Conservation (phyloP, 2,329 filamentous ascomycete species). For the Thermothelomyces thermophilus region DNA sequence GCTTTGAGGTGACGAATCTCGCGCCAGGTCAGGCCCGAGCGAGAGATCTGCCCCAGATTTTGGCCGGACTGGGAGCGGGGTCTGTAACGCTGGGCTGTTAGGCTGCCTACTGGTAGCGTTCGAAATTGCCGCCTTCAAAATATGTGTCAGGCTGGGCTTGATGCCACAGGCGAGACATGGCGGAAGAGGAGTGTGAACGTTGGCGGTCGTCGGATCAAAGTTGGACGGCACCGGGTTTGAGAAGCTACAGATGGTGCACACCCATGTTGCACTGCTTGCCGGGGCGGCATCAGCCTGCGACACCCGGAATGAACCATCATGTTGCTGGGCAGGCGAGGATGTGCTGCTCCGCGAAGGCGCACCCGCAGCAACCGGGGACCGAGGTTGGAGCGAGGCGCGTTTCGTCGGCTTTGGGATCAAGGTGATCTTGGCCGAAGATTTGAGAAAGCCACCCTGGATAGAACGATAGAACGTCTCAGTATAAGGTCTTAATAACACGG, state of each 20-base stretch:
- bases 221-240: constrained; percentile 90
- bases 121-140: constrained; percentile 80
- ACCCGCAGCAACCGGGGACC: constrained; percentile 42
- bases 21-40: constrained; percentile 9
- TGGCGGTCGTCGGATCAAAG: constrained; percentile 80
- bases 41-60: constrained; percentile 17
- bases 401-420: constrained; percentile 75
- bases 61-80: constrained; percentile 30
- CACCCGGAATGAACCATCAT: constrained; percentile 38
- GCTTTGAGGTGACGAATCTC: constrained; percentile 14
- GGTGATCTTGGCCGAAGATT: constrained; percentile 90
- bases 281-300: constrained; percentile 41
- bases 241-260: constrained; percentile 93
- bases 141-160: constrained; percentile 73
- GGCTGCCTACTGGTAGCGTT: constrained; percentile 56
- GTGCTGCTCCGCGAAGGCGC: constrained; percentile 38
- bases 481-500: background rate
- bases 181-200: constrained; percentile 69
- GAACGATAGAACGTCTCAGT: constrained; percentile 19
- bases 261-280: constrained; percentile 70
- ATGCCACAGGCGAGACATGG: constrained; percentile 92
- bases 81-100: constrained; percentile 20
- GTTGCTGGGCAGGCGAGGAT: constrained; percentile 40
- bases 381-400: constrained; percentile 51
- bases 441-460: constrained; percentile 74